These are phyloP conservation scores for Orbilia javanica DNA, from an alignment of 2,329 filamentous ascomycete species.

Conservation along the genomic window DNA sequence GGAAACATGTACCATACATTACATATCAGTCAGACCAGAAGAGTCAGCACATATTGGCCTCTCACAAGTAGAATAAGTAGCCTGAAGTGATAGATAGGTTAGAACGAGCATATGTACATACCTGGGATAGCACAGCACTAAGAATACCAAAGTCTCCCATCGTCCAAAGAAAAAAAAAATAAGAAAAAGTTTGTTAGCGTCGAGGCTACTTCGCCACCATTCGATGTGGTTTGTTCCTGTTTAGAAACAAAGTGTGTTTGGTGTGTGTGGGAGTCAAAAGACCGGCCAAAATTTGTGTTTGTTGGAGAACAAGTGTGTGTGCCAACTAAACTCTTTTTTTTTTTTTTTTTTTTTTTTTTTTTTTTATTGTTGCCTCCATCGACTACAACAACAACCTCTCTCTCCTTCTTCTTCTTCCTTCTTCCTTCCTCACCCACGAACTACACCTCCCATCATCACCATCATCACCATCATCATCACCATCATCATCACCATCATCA, in stretches of 20 bases:
- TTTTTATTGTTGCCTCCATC: conserved; percentile 26
- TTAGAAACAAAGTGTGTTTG: background rate
- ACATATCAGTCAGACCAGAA: background rate
- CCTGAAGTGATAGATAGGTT: background rate
- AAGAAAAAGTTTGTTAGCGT: conserved; percentile 49
- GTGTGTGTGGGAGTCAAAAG: background rate
- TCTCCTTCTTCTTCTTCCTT: conserved; percentile 38
- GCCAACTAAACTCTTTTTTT: conserved; percentile 38
- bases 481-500: conserved; percentile 39
- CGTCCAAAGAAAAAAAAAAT: conserved; percentile 23
- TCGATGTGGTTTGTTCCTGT: conserved; percentile 11
- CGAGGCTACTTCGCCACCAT: conserved; percentile 50
- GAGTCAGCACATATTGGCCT: background rate
- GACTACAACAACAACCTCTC: background rate
- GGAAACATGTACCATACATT: too few relatives aligned
- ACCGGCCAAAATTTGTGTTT: background rate
- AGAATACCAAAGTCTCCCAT: too few relatives aligned
- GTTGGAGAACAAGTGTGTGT: background rate
- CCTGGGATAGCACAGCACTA: too few relatives aligned
- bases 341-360: conserved; percentile 20
- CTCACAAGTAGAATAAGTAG: background rate
- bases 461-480: conserved; percentile 17
- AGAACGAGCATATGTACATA: background rate
- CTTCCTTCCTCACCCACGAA: conserved; percentile 49
- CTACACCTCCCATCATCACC: conserved; percentile 21